phyloP scores from a whole-genome alignment of 306 rosid genomes.

The cucumber (Cucumis sativus) region DNA sequence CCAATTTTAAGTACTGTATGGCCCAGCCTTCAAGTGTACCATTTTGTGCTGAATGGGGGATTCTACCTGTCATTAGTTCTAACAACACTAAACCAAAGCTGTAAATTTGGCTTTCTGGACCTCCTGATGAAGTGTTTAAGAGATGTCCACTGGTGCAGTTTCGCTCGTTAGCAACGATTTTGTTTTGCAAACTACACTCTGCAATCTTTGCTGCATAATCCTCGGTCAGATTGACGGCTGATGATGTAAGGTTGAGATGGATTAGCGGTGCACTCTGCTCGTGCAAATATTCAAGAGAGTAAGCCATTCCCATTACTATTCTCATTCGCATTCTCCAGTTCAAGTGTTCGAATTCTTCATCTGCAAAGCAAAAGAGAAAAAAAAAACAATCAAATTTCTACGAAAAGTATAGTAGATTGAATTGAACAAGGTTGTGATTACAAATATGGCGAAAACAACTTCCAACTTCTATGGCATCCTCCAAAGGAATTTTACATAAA shows the following conservation, averaged over 20 bases:
- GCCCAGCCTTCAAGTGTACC: constrained; percentile 56
- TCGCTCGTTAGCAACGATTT: constrained; percentile 25
- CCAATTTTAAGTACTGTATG: constrained; percentile 36
- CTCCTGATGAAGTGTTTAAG: constrained; percentile 20
- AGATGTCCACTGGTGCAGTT: constrained; percentile 18
- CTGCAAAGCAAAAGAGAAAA: constrained; percentile 30
- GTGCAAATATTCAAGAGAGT: constrained; percentile 79
- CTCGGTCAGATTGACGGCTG: constrained; percentile 53
- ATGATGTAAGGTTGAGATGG: constrained; percentile 49
- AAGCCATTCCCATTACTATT: constrained; percentile 70
- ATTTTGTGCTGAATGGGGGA: constrained; percentile 50
- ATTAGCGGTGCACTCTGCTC: constrained; percentile 47
- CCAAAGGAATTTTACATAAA: not conserved
- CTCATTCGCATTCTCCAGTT: constrained; percentile 82
- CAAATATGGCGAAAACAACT: not conserved
- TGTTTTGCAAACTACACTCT: constrained; percentile 46
- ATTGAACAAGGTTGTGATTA: not conserved
- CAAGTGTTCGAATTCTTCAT: constrained; percentile 86
- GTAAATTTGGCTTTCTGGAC: constrained; percentile 48
- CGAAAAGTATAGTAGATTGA: not conserved
- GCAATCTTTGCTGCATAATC: constrained; percentile 79
- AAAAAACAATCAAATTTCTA: not conserved
- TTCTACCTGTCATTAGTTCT: constrained; percentile 67
- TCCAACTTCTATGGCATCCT: not conserved
- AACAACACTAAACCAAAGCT: constrained; percentile 66